Evolutionary conservation across 164 flowering plant genomes (phyloP), one percentile per base, ranked within the genome.

Genomic region (Macadamia tetraphylla): DNA sequence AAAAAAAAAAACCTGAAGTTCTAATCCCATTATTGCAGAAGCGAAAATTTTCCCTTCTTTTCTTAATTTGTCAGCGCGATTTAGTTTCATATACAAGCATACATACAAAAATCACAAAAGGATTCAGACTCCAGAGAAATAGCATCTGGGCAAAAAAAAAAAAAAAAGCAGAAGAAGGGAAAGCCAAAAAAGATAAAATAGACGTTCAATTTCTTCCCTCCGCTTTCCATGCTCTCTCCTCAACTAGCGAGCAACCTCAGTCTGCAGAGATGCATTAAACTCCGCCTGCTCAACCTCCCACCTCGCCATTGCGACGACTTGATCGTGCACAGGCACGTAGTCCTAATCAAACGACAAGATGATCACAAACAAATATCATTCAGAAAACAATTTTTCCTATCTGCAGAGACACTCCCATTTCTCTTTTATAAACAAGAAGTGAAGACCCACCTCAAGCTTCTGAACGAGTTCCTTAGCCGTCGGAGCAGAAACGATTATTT

Each of bases 401-500:
- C 60, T 10, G 6, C 30, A 31, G 58, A 17, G 6, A 46, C 15
- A 11, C 2, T 11, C 15, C 17, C 7, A 51, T 51, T 17, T 18
- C 2, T 43, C 17, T 18, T 30, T 40, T 29, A 29, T 8, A 52
- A 49, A 23, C 15, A n/a, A 11, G 13, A 12, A 6, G 29, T 35
- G 31, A 13, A 17, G 3, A 29, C 70, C 46, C 53, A 84, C 91
- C 85, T 87, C 91, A 0, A 87, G 88, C 46, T 85, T 85, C 64
- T 85, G 87, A 29, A 87, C 74, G 30, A 87, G 84, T n/a, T 87
- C 88, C 60, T 52, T 77, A 3, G 86, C 84, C 62, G 65, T 83
- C 6, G 88, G 79, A n/a, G 91, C 87, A 12, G 88, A 85, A 55
- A 87, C 88, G 32, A 87, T 74, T 11, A 87, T 83, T 66, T 71